Evolutionary conservation across 1,139 yeast species (phyloP), one percentile per base, ranked within the genome.

Genomic region (Starmera stellimalicola): DNA sequence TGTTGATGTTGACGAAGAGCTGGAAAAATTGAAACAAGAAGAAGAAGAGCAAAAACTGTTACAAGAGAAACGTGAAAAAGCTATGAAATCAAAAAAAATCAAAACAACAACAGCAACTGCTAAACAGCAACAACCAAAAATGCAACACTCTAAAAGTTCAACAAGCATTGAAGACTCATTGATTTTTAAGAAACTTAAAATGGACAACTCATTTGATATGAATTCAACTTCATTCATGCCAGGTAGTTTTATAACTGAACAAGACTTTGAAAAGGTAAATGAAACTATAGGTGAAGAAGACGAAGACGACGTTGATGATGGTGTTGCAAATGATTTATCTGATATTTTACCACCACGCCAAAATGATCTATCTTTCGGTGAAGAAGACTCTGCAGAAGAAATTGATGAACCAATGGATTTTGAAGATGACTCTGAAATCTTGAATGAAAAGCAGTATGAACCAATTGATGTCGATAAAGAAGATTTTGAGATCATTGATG

Each of bases 371-470:
- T 10, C 48, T n/a, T 39, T 33, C 18, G 45, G 40, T 2, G 38
- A 40, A 4, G 43, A 54, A 11, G 57, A 57, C n/a, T 22, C 25
- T n/a, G 12, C 8, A 6, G 25, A 22, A 22, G 25, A 22, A n/a
- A 6, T 22, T 26, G 47, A 56, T 11, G 55, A 60, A 31, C 28
- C 35, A 7, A 46, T 68, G 46, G 48, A 35, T 12, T 24, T 55
- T 33, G 16, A 14, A 6, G 65, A 63, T 10, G 60, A 45, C 19
- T 38, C 45, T 22, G 57, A 51, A 10, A 45, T 76, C 12, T 65
- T 76, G 7, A 64, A 70, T 33, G 82, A 77, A 42, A 78, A 75
- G 47, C 80, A 75, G 2, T 80, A 71, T 46, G 93, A 81, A 53
- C 91, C 91, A 0, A 43, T 44, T 15, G 63, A 64, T 35, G 55